These are phyloP conservation scores for Pythium rhizo-oryzae DNA, from an alignment of 352 stramenopile genomes.

Conservation along the genomic window DNA sequence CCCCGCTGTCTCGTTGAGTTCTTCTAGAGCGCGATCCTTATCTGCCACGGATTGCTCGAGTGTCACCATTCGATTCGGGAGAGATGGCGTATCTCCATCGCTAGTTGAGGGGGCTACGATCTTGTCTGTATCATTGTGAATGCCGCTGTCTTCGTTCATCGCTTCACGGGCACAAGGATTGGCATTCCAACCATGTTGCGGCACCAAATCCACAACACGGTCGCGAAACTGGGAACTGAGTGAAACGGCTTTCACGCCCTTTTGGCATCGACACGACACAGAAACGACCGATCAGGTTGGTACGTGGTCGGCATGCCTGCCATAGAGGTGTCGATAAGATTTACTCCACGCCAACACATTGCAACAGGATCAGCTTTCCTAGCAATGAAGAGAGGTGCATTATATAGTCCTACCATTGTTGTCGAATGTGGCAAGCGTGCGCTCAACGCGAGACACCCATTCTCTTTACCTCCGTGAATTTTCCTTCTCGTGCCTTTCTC, in stretches of 20 bases:
- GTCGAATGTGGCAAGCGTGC: neutral
- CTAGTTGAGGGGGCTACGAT: neutral
- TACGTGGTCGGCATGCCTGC: neutral
- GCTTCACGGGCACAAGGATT: neutral
- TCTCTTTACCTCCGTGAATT: neutral
- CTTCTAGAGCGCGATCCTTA: conserved; percentile 22
- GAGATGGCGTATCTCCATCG: neutral
- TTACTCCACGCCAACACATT: neutral
- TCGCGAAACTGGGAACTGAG: neutral
- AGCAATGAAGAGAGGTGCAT: neutral
- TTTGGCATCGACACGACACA: neutral
- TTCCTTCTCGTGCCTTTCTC: conserved; percentile 2
- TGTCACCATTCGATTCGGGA: neutral
- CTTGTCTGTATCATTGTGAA: neutral
- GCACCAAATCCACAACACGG: neutral
- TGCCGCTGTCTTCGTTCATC: neutral
- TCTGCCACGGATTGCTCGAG: conserved; percentile 9
- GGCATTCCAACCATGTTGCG: neutral
- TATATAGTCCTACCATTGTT: conserved; percentile 24
- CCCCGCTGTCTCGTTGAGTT: conserved; percentile 21
- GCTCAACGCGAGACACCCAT: neutral
- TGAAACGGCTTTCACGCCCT: neutral
- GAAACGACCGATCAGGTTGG: neutral
- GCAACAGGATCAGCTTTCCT: neutral
- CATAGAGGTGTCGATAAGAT: neutral